Base-by-base conservation (phyloP, 2,329 filamentous ascomycete genomes). In the Fusarium sp. region DNA sequence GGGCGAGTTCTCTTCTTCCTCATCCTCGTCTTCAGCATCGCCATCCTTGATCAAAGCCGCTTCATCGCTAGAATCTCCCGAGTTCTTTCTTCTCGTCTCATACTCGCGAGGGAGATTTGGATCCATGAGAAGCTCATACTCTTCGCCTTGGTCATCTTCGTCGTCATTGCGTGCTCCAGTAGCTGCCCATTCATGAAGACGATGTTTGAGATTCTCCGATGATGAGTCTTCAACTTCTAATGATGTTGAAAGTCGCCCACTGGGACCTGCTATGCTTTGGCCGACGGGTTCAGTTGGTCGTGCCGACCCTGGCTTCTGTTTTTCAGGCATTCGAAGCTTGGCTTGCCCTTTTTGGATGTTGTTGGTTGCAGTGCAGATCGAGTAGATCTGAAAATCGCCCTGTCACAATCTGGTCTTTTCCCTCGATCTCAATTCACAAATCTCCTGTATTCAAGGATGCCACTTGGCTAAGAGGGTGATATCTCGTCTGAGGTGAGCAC, bases 111-210 rank as follows among this genome's bases (percentile, higher is more conserved):
- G 83, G 4, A 84, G 78, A 63, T 85, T 85, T 1, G 86, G 85
- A 70, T 88, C 85, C 73, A 89, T 77, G n/a, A 89, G 82, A 44
- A 86, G 83, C 75, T 88, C 87, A 71, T 87, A 80, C 75, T 89
- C 87, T 29, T 83, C 84, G 49, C 78, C 83, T 59, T 82, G 78
- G 63, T 86, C 85, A 56, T 83, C 82, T 38, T 82, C 82, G 44
- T 81, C 79, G 38, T 82, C 82, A 38, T 82, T 79, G 20, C 78
- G 74, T 3, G 75, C 76, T 49, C 77, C 79, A 58, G 82, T 80
- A 68, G 83, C 79, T 65, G 76, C 78, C 82, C 83, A 83, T 68
- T 81, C 78, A 27, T 81, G 80, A 66, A 81, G 76, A 49, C 81
- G 78, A 62, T 79, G 73, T 55, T 73, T 74, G 49, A 79, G 52